Conservation (phyloP, 73 alveolate genomes). For the Paramecium sonneborni region DNA sequence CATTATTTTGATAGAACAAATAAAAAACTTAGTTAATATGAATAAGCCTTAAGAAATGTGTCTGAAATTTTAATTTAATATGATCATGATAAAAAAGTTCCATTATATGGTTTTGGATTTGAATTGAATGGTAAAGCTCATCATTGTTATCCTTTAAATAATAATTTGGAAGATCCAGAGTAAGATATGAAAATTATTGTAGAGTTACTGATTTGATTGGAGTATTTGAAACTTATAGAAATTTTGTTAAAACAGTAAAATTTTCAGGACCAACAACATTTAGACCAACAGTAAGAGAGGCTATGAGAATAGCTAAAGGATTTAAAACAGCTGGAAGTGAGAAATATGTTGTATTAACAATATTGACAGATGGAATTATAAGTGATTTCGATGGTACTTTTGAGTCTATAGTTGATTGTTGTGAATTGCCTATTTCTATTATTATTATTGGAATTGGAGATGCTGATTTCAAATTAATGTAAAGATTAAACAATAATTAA, state of each 20-base stretch:
- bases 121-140: conserved; percentile 51
- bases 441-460: conserved; percentile 90
- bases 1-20: conserved; percentile 73
- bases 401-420: conserved; percentile 73
- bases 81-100: conserved; percentile 83
- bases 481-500: conserved; percentile 89
- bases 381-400: conserved; percentile 84
- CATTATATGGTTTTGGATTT: conserved; percentile 87
- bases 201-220: conserved; percentile 78
- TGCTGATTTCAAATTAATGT: conserved; percentile 79
- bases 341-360: conserved; percentile 81
- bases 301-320: conserved; percentile 67
- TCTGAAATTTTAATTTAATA: conserved; percentile 78
- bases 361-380: conserved; percentile 93
- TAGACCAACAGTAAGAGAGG: conserved; percentile 67
- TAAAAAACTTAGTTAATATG: conserved; percentile 69
- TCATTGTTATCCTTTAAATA: conserved; percentile 92
- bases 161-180: conserved; percentile 77
- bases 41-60: conserved; percentile 75
- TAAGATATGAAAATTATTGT: not conserved
- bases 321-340: conserved; percentile 29
- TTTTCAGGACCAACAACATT: conserved; percentile 82
- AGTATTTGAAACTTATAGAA: conserved; percentile 74
- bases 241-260: conserved; percentile 53
- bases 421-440: conserved; percentile 82